Evolutionary conservation across 768 basidiomycete genomes (phyloP), one percentile per base, ranked within the genome.

Genomic region (Lentinula lateritia): DNA sequence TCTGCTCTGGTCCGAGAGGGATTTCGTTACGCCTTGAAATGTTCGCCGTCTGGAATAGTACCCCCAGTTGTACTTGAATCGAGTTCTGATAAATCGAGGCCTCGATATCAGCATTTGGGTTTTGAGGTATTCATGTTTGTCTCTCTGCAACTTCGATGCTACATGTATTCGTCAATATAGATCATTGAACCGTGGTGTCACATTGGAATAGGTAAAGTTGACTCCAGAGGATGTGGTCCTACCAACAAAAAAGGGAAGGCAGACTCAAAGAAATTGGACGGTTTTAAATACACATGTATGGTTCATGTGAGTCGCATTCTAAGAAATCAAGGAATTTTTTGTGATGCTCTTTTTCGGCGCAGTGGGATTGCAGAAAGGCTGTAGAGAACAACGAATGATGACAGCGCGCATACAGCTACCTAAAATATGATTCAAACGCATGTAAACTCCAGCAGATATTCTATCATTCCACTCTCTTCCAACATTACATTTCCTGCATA

Each of bases 1-100:
- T 54, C 53, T 54, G 53, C 38, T 54, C 18, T 54, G 8, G 53
- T 54, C 8, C 53, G 53, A 20, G 53, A 54, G 18, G 53, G 53
- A 38, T 54, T 54, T 18, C 20, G 20, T 36, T 35, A 54, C 35
- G 53, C 35, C 13, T 13, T 23, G 35, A 20, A 39, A 36, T 20
- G 38, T 13, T 54, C 53, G 12, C 38, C 35, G 5, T 54, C 53
- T 2, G 53, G 38, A n/a, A 0, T 9, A 18, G 53, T 41, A 7
- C 53, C 53, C 39, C 53, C 53, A 9, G 5, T 54, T 13, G 13
- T 54, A 38, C 38, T 54, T 18, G 53, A 54, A 54, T 54, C 53
- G 16, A 38, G 36, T 3, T 36, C 53, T 6, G 18, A 39, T 4
- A 54, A 23, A 36, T 54, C 53, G 39, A 39, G 53, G 10, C 13